These are phyloP conservation scores for Rickenella mellea DNA, from an alignment of 768 basidiomycete species.

Conservation along the genomic window DNA sequence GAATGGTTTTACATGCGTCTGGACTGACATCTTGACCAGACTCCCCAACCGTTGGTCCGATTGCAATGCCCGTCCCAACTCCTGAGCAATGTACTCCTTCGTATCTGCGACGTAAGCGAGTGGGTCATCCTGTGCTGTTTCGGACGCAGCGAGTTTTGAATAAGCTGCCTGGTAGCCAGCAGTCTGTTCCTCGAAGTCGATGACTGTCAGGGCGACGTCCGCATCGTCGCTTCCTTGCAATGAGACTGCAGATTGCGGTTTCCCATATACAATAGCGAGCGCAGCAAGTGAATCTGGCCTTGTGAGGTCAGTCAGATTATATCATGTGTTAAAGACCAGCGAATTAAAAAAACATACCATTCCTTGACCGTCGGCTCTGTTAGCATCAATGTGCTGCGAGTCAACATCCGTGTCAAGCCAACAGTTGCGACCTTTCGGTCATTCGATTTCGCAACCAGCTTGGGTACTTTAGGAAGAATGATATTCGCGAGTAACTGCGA, in stretches of 20 bases:
- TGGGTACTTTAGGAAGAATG: conserved; percentile 70
- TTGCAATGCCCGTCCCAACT: conserved; percentile 16
- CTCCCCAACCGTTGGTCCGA: conserved; percentile 11
- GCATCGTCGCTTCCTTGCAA: conserved; percentile 38
- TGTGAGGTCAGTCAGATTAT: no score
- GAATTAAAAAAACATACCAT: conserved; percentile 52
- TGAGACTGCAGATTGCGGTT: conserved; percentile 69
- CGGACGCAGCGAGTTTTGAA: conserved; percentile 81
- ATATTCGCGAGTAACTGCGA: conserved; percentile 69
- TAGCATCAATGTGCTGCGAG: conserved; percentile 63
- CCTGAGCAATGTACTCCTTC: conserved; percentile 41
- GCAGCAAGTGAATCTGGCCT: conserved; percentile 68
- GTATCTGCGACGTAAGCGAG: conserved; percentile 51
- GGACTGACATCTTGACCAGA: conserved; percentile 16
- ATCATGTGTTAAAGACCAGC: no score
- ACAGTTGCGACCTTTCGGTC: conserved; percentile 81
- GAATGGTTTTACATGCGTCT: conserved; percentile 16
- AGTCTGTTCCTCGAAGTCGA: conserved; percentile 86
- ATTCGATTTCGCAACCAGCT: conserved; percentile 68
- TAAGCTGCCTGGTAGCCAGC: conserved; percentile 93
- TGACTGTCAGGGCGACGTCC: conserved; percentile 52
- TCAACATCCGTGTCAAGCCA: conserved; percentile 71
- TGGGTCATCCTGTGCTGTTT: conserved; percentile 46
- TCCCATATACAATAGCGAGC: conserved; percentile 66
- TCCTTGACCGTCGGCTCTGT: conserved; percentile 47